Conservation (phyloP, 148 eudicot genomes). For the Rhododendron simsii region DNA sequence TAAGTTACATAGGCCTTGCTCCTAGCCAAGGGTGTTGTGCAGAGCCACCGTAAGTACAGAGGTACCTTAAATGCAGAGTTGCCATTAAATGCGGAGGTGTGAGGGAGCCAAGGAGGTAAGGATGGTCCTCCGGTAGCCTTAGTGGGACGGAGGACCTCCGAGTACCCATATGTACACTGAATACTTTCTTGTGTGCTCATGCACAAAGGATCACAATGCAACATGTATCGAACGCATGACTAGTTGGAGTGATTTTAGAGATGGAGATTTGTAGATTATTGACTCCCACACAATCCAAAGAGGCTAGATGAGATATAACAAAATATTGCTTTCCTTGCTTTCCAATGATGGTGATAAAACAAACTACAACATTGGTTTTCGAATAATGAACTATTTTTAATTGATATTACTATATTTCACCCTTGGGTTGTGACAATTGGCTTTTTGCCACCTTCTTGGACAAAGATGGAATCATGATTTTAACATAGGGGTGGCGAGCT, state of each 20-base stretch:
- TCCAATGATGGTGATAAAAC: too few species aligned
- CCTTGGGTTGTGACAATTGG: not conserved
- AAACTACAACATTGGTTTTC: slow-evolving; percentile 8
- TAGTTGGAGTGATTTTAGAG: not conserved
- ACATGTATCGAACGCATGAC: not conserved
- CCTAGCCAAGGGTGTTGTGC: too few species aligned
- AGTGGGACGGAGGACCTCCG: too few species aligned
- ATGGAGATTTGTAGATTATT: not conserved
- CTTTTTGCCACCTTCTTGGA: not conserved
- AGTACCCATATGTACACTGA: not conserved
- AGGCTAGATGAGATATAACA: not conserved
- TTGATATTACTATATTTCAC: not conserved
- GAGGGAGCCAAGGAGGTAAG: too few species aligned
- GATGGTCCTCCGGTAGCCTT: too few species aligned
- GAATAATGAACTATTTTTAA: not conserved
- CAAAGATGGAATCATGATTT: too few species aligned
- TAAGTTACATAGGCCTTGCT: too few species aligned
- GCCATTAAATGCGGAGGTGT: too few species aligned
- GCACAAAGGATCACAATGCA: not conserved
- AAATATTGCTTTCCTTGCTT: not conserved
- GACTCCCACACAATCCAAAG: not conserved
- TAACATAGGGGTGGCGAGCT: too few species aligned
- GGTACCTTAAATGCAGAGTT: too few species aligned
- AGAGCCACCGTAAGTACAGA: too few species aligned
- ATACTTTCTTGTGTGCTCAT: not conserved